Evolutionary conservation across 164 flowering plant genomes (phyloP).

Genomic region (Cinnamomum chago): DNA sequence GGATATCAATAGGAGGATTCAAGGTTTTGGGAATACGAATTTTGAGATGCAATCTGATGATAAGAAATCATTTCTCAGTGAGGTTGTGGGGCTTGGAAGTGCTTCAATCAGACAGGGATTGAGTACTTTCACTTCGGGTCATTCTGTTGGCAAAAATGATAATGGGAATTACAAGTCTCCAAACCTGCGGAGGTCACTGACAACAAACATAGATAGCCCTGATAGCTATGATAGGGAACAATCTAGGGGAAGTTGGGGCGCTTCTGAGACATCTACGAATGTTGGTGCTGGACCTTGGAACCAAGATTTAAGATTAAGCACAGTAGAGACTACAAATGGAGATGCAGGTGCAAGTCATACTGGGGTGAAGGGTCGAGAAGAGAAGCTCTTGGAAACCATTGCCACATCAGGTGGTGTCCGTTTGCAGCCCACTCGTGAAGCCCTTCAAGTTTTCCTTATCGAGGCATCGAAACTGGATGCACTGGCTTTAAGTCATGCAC

Average conservation of each 20-base stretch:
- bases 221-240: constrained; percentile 54
- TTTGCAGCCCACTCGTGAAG: constrained; percentile 94
- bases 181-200: constrained; percentile 70
- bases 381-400: constrained; percentile 80
- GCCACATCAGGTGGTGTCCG: constrained; percentile 95
- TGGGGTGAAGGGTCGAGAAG: constrained; percentile 71
- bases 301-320: constrained; percentile 39
- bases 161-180: constrained; percentile 80
- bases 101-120: constrained; percentile 87
- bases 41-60: constrained; percentile 70
- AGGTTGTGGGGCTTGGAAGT: constrained; percentile 92
- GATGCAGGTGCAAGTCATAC: constrained; percentile 36
- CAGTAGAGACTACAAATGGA: constrained; percentile 40
- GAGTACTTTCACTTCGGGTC: constrained; percentile 58
- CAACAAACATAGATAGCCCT: constrained; percentile 45
- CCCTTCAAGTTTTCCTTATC: constrained; percentile 67
- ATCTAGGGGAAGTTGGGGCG: constrained; percentile 33
- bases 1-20: constrained; percentile 59
- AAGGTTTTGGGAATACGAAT: constrained; percentile 94
- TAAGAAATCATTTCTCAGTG: constrained; percentile 87
- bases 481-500: constrained; percentile 61
- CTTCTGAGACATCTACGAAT: constrained; percentile 42
- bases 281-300: constrained; percentile 50
- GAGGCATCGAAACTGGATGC: constrained; percentile 89
- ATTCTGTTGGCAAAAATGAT: constrained; percentile 57